Conservation (phyloP, 2,329 filamentous ascomycete species). For the Pseudonectria buxi region DNA sequence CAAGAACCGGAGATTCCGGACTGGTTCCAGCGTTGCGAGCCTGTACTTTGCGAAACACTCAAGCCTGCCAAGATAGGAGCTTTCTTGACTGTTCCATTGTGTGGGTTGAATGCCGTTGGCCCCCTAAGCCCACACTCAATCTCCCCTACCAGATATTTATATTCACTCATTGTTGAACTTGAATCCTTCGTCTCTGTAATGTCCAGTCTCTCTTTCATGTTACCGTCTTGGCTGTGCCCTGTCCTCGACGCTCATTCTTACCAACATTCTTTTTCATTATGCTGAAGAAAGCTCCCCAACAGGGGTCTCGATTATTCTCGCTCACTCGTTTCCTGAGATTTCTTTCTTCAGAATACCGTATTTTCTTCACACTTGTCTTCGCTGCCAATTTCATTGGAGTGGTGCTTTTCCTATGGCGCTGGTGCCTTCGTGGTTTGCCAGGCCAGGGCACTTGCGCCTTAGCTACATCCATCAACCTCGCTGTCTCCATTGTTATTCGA, state of each 20-base stretch:
- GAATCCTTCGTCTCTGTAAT: neutral
- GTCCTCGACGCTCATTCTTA: slow-evolving; percentile 3
- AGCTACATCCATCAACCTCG: slow-evolving; percentile 35
- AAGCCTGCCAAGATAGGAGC: too few relatives aligned
- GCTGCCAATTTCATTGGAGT: slow-evolving; percentile 32
- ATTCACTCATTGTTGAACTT: too few relatives aligned
- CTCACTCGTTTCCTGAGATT: slow-evolving; percentile 16
- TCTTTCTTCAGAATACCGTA: slow-evolving; percentile 33
- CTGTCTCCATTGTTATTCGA: slow-evolving; percentile 37
- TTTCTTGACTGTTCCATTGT: too few relatives aligned
- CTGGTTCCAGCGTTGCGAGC: too few relatives aligned
- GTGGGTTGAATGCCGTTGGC: too few relatives aligned
- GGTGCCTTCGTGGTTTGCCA: slow-evolving; percentile 23
- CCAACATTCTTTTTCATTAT: slow-evolving; percentile 1
- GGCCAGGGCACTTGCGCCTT: slow-evolving; percentile 27
- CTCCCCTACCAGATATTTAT: too few relatives aligned
- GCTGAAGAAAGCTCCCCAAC: slow-evolving; percentile 1
- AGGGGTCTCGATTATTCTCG: slow-evolving; percentile 5
- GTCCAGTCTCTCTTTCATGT: neutral
- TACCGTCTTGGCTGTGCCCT: neutral
- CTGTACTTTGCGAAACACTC: too few relatives aligned
- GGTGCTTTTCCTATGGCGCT: slow-evolving; percentile 9
- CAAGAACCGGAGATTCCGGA: too few relatives aligned
- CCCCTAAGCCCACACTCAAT: too few relatives aligned
- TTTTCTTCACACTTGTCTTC: slow-evolving; percentile 43